A percentile compares a stretch with the other conserved stretches of the same genome.
Conservation (phyloP, 257 asterid species). For the Penstemon newberryi region DNA sequence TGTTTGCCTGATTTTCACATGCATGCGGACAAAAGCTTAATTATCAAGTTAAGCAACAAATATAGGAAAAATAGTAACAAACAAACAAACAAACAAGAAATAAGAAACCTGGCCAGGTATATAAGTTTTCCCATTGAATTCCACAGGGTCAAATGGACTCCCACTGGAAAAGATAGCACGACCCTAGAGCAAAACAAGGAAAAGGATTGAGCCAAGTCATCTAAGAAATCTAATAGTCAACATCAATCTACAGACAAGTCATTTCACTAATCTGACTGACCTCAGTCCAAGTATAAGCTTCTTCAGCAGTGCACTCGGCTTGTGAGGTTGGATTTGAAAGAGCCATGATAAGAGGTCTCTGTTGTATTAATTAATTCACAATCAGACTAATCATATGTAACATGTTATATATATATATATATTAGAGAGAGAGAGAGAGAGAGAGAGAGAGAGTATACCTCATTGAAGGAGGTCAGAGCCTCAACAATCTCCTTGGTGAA, state of each 20-base stretch:
- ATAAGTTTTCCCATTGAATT: conserved; percentile 54
- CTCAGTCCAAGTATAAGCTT: conserved; percentile 91
- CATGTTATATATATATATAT: too few species aligned
- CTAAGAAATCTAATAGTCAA: too few species aligned
- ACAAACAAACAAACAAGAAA: not conserved
- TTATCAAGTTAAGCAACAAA: not conserved
- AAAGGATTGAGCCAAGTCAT: conserved; percentile 8
- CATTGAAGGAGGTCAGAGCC: conserved; percentile 70
- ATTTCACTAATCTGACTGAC: conserved; percentile 48
- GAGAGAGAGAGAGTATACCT: conserved; percentile 44
- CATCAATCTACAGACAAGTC: too few species aligned
- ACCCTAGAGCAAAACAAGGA: conserved; percentile 50
- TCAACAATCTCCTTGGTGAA: conserved; percentile 91
- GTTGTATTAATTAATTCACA: conserved; percentile 22
- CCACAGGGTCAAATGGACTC: conserved; percentile 86
- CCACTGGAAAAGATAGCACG: conserved; percentile 88
- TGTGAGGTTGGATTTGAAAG: conserved; percentile 96
- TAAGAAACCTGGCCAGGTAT: conserved; percentile 78
- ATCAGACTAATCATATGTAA: conserved; percentile 27
- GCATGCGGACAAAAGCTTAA: not conserved
- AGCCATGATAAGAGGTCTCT: conserved; percentile 96
- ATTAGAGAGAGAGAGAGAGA: conserved; percentile 1
- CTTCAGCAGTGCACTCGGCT: conserved; percentile 99
- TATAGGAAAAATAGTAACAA: not conserved
- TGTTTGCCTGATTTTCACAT: conserved; percentile 69